A percentile compares a stretch with the other conserved stretches of the same genome.
Conservation (phyloP, 176 grass and related monocot species). For the Cymbopogon citratus region DNA sequence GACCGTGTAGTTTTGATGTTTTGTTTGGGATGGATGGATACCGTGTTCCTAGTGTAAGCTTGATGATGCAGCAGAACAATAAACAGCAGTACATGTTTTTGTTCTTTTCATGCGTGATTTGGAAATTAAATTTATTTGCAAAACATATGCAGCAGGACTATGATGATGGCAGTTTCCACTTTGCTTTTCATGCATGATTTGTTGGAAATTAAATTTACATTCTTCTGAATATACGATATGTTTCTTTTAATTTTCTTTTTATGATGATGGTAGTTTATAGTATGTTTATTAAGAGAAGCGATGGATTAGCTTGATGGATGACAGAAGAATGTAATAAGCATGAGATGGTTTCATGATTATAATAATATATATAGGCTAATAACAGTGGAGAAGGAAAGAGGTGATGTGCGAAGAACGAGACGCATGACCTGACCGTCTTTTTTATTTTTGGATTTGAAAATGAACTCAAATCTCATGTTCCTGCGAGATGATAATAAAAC, state of each 20-base stretch:
- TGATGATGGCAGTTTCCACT: no score
- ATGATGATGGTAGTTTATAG: no score
- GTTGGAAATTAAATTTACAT: no score
- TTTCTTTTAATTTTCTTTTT: no score
- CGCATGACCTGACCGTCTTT: no score
- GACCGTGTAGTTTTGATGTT: conserved; percentile 47
- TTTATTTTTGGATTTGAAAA: no score
- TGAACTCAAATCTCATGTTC: no score
- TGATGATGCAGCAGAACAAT: conserved; percentile 40
- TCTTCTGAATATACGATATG: no score
- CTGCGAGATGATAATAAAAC: no score
- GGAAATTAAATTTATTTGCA: neutral
- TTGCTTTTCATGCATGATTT: no score
- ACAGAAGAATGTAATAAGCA: neutral
- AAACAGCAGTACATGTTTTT: conserved; percentile 36
- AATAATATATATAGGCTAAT: neutral
- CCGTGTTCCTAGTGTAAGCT: conserved; percentile 47
- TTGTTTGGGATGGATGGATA: conserved; percentile 40
- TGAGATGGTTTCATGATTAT: no score
- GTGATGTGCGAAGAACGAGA: neutral
- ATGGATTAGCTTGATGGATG: neutral
- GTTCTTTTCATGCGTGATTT: conserved; percentile 25
- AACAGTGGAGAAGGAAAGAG: neutral
- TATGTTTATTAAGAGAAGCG: neutral
- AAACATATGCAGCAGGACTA: no score